phyloP scores from a whole-genome alignment of 2,329 filamentous ascomycete genomes.

The Microcyclosporella mali region DNA sequence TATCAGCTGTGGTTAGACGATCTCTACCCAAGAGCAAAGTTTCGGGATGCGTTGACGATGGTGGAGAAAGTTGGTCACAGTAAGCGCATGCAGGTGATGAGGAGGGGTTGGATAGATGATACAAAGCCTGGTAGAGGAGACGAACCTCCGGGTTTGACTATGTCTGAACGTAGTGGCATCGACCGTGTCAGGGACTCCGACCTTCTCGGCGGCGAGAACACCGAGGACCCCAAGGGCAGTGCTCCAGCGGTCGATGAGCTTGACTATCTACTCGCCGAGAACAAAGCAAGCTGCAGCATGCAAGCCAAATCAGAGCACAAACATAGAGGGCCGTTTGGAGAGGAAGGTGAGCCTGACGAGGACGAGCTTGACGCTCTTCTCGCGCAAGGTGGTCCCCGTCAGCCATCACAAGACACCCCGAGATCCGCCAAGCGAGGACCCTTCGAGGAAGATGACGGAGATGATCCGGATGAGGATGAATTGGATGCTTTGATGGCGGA shows the following conservation, averaged over 20 bases:
- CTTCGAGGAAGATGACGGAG: slow-evolving; percentile 36
- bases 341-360: slow-evolving; percentile 17
- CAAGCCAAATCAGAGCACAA: slow-evolving; percentile 8
- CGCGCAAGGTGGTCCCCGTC: slow-evolving; percentile 8
- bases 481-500: slow-evolving; percentile 39
- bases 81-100: slow-evolving; percentile 65
- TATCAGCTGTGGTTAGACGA: slow-evolving; percentile 98
- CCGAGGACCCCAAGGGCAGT: slow-evolving; percentile 5
- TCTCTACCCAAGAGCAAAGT: slow-evolving; percentile 88
- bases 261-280: slow-evolving; percentile 22
- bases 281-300: slow-evolving; percentile 2
- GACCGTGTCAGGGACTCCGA: too few species aligned
- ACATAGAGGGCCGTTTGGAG: slow-evolving; percentile 17
- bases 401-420: neutral
- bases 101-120: slow-evolving; percentile 80
- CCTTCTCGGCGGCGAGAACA: slow-evolving; percentile 5
- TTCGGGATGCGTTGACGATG: slow-evolving; percentile 80
- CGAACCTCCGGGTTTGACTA: slow-evolving; percentile 13
- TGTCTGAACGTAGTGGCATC: slow-evolving; percentile 4
- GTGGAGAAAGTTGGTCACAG: slow-evolving; percentile 91
- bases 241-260: slow-evolving; percentile 24
- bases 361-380: slow-evolving; percentile 24
- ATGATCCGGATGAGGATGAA: slow-evolving; percentile 16
- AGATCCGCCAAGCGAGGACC: neutral
- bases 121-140: slow-evolving; percentile 46